Percentiles rank a stretch among this genome's conserved stretches.
Evolutionary conservation across 2,329 filamentous ascomycete species (phyloP).

Genomic region (Cercospora zeae-maydis): DNA sequence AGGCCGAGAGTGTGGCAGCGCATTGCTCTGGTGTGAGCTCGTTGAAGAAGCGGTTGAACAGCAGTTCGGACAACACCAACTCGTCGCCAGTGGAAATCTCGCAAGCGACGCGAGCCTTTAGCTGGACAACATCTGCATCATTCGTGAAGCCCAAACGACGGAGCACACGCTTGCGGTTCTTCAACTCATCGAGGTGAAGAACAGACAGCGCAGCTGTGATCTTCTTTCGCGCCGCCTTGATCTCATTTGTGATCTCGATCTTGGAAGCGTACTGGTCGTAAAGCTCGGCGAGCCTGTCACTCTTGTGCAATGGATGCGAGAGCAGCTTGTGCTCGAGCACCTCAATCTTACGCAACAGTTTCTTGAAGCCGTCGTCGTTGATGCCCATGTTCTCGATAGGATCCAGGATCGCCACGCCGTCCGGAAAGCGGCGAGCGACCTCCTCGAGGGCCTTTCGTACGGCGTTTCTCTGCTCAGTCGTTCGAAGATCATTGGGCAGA

Average conservation of each 20-base stretch:
- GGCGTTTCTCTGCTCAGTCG: slow-evolving; percentile 63
- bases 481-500: slow-evolving; percentile 71
- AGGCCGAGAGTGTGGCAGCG: slow-evolving; percentile 82
- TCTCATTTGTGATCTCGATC: slow-evolving; percentile 68
- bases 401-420: slow-evolving; percentile 83
- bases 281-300: slow-evolving; percentile 74
- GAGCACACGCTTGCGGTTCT: slow-evolving; percentile 90
- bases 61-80: slow-evolving; percentile 82
- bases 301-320: slow-evolving; percentile 86
- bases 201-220: slow-evolving; percentile 82
- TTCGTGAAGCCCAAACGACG: slow-evolving; percentile 94
- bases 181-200: slow-evolving; percentile 91
- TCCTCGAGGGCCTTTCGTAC: slow-evolving; percentile 69
- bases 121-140: slow-evolving; percentile 88
- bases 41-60: slow-evolving; percentile 98
- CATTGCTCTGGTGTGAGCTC: slow-evolving; percentile 84
- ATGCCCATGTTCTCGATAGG: slow-evolving; percentile 97
- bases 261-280: slow-evolving; percentile 87
- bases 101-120: slow-evolving; percentile 95
- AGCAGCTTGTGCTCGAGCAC: slow-evolving; percentile 87
- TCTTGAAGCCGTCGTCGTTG: slow-evolving; percentile 87
- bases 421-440: slow-evolving; percentile 81
- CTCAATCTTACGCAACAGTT: slow-evolving; percentile 89
- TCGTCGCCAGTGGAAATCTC: slow-evolving; percentile 98
- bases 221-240: slow-evolving; percentile 83